Conservation (phyloP, 768 basidiomycete genomes). For the Hemileccinum impolitum region DNA sequence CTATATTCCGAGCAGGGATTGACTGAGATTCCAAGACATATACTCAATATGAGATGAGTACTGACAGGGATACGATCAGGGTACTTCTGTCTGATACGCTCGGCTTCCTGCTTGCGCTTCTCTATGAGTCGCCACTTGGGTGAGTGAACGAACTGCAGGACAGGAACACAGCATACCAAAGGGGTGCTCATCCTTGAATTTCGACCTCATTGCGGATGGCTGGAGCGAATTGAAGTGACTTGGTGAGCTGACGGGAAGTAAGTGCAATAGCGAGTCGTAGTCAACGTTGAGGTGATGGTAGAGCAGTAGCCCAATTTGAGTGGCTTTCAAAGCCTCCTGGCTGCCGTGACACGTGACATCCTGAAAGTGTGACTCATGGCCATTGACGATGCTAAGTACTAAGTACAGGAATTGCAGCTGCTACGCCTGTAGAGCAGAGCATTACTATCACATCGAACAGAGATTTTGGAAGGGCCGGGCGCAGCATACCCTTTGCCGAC, state of each 20-base stretch:
- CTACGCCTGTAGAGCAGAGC: conserved; percentile 6
- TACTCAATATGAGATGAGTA: conserved; percentile 1
- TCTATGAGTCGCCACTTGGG: conserved; percentile 47
- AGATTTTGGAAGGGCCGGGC: background rate
- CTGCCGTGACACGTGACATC: conserved; percentile 31
- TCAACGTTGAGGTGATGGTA: conserved; percentile 25
- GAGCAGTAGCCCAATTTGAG: conserved; percentile 16
- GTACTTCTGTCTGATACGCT: conserved; percentile 98
- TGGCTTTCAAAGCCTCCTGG: conserved; percentile 32
- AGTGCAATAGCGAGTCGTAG: conserved; percentile 17
- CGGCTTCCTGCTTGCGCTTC: conserved; percentile 99
- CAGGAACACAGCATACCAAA: conserved; percentile 61
- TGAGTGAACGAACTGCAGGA: conserved; percentile 33
- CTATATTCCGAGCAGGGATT: conserved; percentile 38
- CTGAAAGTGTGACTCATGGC: conserved; percentile 21
- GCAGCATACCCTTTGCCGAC: background rate
- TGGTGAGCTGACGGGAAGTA: conserved; percentile 5
- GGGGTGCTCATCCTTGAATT: conserved; percentile 99
- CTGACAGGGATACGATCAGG: conserved; percentile 95
- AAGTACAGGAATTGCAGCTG: background rate
- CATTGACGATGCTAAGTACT: no score
- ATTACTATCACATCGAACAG: background rate
- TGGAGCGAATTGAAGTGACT: conserved; percentile 2
- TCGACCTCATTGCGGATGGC: conserved; percentile 68
- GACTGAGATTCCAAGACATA: conserved; percentile 8